Conservation (phyloP, 2,329 filamentous ascomycete genomes). For the Cladorrhinum sp. region DNA sequence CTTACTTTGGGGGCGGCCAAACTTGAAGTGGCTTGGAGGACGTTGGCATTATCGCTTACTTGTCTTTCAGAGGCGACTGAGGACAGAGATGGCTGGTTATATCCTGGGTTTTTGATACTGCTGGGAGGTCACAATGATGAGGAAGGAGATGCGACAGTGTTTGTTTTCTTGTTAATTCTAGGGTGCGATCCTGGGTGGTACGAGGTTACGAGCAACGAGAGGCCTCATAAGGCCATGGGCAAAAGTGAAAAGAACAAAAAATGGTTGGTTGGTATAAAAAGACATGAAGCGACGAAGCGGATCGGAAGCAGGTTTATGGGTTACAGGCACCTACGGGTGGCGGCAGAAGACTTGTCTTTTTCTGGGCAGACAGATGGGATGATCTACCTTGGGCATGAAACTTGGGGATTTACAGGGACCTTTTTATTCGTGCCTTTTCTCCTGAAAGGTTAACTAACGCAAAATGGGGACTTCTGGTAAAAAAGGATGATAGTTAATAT, state of each 20-base stretch:
- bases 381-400: background rate
- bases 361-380: background rate
- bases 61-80: background rate
- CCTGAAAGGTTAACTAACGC: no score
- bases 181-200: background rate
- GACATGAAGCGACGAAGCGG: background rate
- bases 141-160: background rate
- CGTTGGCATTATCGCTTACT: background rate
- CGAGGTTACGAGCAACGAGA: background rate
- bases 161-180: background rate
- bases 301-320: background rate
- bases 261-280: background rate
- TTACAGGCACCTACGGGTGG: background rate
- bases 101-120: background rate
- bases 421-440: no score
- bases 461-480: no score
- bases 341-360: background rate
- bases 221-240: background rate
- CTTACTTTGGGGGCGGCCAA: background rate
- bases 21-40: background rate
- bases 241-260: background rate
- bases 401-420: background rate
- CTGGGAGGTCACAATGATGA: no score
- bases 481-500: no score
- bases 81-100: background rate